Conservation (phyloP, 2,329 filamentous ascomycete species). For the Diaporthe sp. region DNA sequence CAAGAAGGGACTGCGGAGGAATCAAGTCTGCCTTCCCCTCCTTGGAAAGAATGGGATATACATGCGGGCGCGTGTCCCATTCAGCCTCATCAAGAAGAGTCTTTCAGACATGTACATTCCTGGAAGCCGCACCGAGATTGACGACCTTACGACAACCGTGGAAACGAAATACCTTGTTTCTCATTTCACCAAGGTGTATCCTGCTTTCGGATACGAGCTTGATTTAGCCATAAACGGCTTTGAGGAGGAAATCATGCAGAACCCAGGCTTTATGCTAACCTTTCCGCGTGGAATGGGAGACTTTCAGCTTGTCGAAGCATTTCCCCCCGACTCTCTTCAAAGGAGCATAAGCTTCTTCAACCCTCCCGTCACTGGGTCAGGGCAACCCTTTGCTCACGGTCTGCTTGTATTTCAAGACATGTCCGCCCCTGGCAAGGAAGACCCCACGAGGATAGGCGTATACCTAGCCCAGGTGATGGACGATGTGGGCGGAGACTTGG, state of each 20-base stretch:
- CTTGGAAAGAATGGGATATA: constrained; percentile 43
- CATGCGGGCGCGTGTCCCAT: constrained; percentile 42
- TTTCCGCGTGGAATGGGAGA: constrained; percentile 43
- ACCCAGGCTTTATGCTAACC: constrained; percentile 43
- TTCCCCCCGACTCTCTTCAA: constrained; percentile 32
- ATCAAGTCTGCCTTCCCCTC: constrained; percentile 62
- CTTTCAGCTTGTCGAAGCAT: constrained; percentile 38
- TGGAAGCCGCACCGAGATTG: constrained; percentile 25
- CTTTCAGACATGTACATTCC: constrained; percentile 24
- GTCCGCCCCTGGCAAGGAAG: background rate
- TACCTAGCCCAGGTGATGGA: constrained; percentile 34
- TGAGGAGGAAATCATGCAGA: constrained; percentile 1
- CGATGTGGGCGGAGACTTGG: background rate
- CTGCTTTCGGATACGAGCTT: constrained; percentile 42
- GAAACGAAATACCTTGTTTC: constrained; percentile 43
- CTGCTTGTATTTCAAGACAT: constrained; percentile 36
- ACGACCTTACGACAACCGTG: constrained; percentile 38
- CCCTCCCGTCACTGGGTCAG: background rate
- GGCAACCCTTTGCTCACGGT: constrained; percentile 33
- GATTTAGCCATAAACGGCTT: constrained; percentile 42
- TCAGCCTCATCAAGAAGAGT: constrained; percentile 41
- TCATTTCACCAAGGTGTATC: constrained; percentile 43
- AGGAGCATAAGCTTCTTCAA: constrained; percentile 42
- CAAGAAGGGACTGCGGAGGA: constrained; percentile 61
- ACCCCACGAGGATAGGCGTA: constrained; percentile 6